These are phyloP conservation scores for Colletotrichum caudatum DNA, from an alignment of 2,329 filamentous ascomycete species.

Conservation along the genomic window DNA sequence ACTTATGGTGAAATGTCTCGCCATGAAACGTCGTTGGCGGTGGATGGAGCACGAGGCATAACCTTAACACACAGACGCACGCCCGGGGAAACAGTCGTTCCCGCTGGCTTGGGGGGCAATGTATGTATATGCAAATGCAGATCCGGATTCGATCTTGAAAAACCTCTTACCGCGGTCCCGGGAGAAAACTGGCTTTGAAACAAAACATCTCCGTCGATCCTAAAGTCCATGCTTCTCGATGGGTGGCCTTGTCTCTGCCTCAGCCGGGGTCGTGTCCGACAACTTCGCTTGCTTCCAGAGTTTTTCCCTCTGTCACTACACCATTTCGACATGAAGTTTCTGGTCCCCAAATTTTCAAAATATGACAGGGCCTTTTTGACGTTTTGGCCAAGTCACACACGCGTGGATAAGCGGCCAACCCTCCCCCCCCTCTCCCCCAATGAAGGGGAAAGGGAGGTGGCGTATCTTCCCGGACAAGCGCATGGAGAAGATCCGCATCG, in stretches of 20 bases:
- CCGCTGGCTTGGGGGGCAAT: background rate
- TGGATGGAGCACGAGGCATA: background rate
- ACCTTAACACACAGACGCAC: slow-evolving; percentile 20
- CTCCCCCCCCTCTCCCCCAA: background rate
- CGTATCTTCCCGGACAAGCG: slow-evolving; percentile 26
- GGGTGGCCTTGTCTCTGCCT: background rate
- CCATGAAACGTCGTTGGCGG: slow-evolving; percentile 34
- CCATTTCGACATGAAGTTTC: slow-evolving; percentile 19
- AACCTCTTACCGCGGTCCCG: slow-evolving; percentile 26
- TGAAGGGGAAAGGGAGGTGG: background rate
- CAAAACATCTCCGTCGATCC: slow-evolving; percentile 7
- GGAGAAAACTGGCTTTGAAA: slow-evolving; percentile 23
- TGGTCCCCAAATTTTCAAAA: slow-evolving; percentile 28
- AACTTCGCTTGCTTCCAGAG: slow-evolving; percentile 7
- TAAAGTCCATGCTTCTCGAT: background rate
- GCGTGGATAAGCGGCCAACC: background rate
- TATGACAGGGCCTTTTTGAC: slow-evolving; percentile 23
- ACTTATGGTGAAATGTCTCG: background rate
- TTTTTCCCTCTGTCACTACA: background rate
- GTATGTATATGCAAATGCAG: slow-evolving; percentile 8
- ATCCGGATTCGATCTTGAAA: slow-evolving; percentile 22
- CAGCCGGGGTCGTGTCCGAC: slow-evolving; percentile 18
- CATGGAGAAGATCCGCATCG: slow-evolving; percentile 36
- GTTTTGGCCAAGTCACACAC: background rate
- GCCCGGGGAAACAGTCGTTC: background rate